Conservation (phyloP, 2,329 filamentous ascomycete genomes). For the Fusarium circinatum region DNA sequence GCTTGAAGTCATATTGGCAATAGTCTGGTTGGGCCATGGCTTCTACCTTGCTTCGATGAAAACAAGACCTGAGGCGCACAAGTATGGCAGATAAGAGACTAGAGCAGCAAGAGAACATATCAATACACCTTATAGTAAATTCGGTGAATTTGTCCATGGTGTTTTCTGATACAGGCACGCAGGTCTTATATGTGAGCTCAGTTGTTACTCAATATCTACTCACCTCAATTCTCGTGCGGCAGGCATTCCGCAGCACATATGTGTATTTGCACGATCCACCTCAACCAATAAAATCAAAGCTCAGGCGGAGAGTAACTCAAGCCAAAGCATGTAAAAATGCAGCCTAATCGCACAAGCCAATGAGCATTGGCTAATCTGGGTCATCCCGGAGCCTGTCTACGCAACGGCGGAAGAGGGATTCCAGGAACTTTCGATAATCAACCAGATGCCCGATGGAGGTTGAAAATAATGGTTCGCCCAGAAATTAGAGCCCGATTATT, state of each 20-base stretch:
- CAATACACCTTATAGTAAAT: too few species aligned
- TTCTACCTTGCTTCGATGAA: background rate
- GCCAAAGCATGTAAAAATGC: background rate
- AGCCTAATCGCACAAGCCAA: background rate
- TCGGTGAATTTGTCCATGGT: too few species aligned
- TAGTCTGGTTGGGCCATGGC: fast-evolving
- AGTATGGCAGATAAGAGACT: background rate
- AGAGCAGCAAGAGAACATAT: background rate
- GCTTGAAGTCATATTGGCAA: fast-evolving
- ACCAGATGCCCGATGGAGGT: background rate
- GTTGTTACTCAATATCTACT: too few species aligned
- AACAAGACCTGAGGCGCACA: background rate
- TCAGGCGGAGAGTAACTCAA: background rate
- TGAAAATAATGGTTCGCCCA: background rate
- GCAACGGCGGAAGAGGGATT: background rate
- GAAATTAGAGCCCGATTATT: background rate
- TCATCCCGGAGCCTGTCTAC: background rate
- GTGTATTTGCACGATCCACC: background rate
- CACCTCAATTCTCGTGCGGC: background rate
- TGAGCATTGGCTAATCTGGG: background rate
- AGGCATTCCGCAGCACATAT: background rate
- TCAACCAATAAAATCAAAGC: background rate
- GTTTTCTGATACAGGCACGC: too few species aligned
- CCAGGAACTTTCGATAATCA: background rate
- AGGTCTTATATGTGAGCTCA: background rate